Conservation (phyloP, 805 yeast species). For the Saturnispora galanensis region DNA sequence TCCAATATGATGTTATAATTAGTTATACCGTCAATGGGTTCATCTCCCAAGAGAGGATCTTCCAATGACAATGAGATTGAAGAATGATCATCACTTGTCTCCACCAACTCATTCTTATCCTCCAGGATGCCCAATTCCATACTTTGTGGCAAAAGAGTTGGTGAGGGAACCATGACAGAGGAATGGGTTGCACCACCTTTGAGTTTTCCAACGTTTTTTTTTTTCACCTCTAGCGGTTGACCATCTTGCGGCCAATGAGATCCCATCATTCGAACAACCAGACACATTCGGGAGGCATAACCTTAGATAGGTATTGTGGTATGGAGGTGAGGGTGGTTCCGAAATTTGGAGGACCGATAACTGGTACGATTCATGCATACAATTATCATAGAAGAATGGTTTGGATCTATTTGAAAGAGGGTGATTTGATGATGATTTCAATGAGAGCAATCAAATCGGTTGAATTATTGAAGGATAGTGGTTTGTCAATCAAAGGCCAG, state of each 20-base stretch:
- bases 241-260: too few relatives aligned
- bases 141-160: constrained; percentile 4
- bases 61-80: constrained; percentile 18
- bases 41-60: constrained; percentile 16
- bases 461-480: not conserved
- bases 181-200: constrained; percentile 1
- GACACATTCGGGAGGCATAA: not conserved
- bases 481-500: not conserved
- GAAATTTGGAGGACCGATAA: not conserved
- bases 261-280: not conserved
- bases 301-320: constrained; percentile 3
- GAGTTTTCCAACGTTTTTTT: not conserved
- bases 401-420: not conserved
- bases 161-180: not conserved
- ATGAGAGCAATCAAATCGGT: not conserved
- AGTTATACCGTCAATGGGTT: constrained; percentile 26
- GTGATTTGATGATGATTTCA: not conserved
- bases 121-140: constrained; percentile 23
- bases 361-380: constrained; percentile 2
- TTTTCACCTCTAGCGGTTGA: too few relatives aligned
- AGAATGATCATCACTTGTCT: constrained; percentile 22
- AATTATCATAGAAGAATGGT: constrained; percentile 3
- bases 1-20: constrained; percentile 27
- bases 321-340: constrained; percentile 3
- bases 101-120: constrained; percentile 25